Conservation (phyloP, 2,329 filamentous ascomycete genomes). For the Colletotrichum neosansevieriae region DNA sequence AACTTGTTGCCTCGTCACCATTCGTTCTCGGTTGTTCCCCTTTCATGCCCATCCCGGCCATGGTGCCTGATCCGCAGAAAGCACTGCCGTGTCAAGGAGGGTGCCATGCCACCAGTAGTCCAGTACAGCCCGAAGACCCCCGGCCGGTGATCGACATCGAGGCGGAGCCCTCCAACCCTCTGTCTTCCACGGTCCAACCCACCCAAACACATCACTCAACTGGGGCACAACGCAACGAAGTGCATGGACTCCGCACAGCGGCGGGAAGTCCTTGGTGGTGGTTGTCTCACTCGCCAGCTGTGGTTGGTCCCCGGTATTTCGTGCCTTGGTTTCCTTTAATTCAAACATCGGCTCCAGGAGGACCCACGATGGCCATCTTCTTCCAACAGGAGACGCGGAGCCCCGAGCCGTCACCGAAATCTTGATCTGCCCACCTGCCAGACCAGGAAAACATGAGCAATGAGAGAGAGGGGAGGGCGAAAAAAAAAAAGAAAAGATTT, state of each 20-base stretch:
- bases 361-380: constrained; percentile 2
- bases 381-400: constrained; percentile 13
- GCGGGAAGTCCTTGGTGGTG: background rate
- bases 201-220: constrained; percentile 15
- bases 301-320: constrained; percentile 30
- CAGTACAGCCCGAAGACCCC: background rate
- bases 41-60: background rate
- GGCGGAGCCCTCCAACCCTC: constrained; percentile 10
- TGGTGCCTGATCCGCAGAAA: constrained; percentile 14
- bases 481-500: background rate
- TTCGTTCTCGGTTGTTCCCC: constrained; percentile 26
- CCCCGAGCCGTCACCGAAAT: constrained; percentile 11
- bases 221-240: background rate
- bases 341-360: constrained; percentile 29
- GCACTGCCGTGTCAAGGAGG: constrained; percentile 31
- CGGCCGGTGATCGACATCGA: constrained; percentile 10
- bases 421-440: constrained; percentile 20
- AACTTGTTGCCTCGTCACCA: constrained; percentile 8
- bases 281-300: background rate
- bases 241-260: background rate
- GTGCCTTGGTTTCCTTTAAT: constrained; percentile 29
- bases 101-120: background rate
- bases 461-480: background rate
- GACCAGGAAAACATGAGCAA: constrained; percentile 1
- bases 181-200: background rate